Base-by-base conservation (phyloP, 129 eudicot species). In the Tagetes erecta region DNA sequence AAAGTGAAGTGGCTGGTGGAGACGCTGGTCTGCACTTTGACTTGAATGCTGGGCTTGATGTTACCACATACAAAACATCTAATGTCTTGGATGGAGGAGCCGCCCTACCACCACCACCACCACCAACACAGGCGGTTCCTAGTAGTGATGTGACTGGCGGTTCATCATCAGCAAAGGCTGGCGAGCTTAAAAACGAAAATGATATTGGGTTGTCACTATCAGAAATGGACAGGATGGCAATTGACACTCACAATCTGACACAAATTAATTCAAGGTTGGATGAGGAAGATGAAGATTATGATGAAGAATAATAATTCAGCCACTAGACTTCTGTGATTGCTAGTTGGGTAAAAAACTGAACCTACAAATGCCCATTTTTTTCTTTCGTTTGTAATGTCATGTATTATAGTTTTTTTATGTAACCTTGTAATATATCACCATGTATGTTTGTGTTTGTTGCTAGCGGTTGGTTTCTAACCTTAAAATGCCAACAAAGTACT, bases 241-340 rank as follows among this genome's bases (percentile, higher is more conserved):
- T 91, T 45, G 91, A 87, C 63, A 87, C 94, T 59, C 84, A 90
- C 11, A 44, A 44, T 74, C 82, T 90, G 64, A 85, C 89, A 3
- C 75, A 80, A 8, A 65, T 82, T 11, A 84, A 84, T 75, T 67
- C 83, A 8, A 79, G 82, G 70, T 34, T 90, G 78, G 90, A 85
- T 44, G 96, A 87, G 27, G 96, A 89, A 38, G 89, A 90, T 7
- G 94, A 88, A 70, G 94, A 90, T 78, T 90, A 90, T 53, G 96
- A 91, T 75, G 97, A 86, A 71, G 97, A 87, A 72, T 72, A 72
- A 53, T 10, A 44, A 6, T 59, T 59, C 46, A 63, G 50, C 49
- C 49, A 47, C 13, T 40, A 49, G 40, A n/a, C 62, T 37, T 37
- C 62, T 75, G 66, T 64, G 50, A 20, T 7, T 50, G 64, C 42